Base-by-base conservation (phyloP, 1,139 yeast species). In the Blastobotrys elegans region DNA sequence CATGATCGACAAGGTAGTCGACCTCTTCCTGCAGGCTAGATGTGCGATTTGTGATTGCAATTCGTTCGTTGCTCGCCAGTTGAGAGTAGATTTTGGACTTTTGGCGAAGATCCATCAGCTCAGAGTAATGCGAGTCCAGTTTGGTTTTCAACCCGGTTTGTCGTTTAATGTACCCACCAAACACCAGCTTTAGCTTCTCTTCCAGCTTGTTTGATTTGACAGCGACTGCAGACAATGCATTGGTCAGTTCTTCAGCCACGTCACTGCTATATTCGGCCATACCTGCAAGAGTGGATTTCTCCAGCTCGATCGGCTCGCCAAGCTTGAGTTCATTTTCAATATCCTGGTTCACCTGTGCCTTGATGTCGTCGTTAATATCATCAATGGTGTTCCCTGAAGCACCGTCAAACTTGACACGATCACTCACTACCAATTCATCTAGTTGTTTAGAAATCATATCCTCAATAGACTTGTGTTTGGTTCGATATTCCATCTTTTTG, bases 341-440 rank as follows among this genome's bases (percentile, higher is more conserved):
- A 2, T 3, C 24, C 3, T 4, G 4, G 18, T 34, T 34, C 2
- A 74, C 73, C 21, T 50, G 50, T 0, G 55, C 56, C 43, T 56
- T 61, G 2, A 58, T 21, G 0, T 64, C 69, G 39, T 72, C 76
- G 42, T 75, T 80, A 18, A 77, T 48, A 47, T 75, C 79, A 0
- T 67, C 67, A 0, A 73, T 43, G 2, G 68, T 45, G 2, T 34
- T 38, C 10, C 56, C 54, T 4, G 43, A 43, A 16, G 46, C 47
- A 6, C 50, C 51, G 42, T 43, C 20, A 40, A 52, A 66, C 55
- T 70, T 73, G 11, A 68, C 57, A 47, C 68, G 72, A 56, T 81
- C 89, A 0, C 83, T 74, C 39, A 65, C 63, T 8, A 80, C 65
- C 35, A 81, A 60, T 2, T 53, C 56, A 4, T 61, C 53, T 50